Base-by-base conservation (phyloP, 1,284 basidiomycete species). In the Puccinia polysora region DNA sequence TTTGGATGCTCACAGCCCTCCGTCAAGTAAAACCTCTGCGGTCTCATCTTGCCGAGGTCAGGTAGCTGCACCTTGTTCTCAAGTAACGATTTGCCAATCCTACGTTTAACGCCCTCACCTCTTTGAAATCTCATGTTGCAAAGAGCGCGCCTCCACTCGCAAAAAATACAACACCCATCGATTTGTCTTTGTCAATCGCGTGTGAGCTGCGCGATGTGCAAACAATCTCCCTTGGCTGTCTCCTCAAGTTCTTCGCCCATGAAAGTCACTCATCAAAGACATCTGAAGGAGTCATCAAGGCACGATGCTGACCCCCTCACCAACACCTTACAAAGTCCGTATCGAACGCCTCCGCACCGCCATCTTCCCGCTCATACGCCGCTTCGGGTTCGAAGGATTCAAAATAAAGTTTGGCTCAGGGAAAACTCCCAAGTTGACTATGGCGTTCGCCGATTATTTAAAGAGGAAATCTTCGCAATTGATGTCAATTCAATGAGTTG, bases 381-480 rank as follows among this genome's bases (percentile, higher is more conserved):
- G 18, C 47, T 49, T 18, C 18, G 47, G 25, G 47, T 49, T 49
- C 47, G 47, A 49, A 49, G 47, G 47, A 49, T 49, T 15, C 18
- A 23, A 49, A 49, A 49, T 15, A 49, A 49, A 49, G 25, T 49
- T 23, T 18, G 25, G 18, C 47, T 49, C 7, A 49, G 25, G 18
- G 47, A 49, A n/a, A 49, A 49, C 25, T 49, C 4, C 47, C 18
- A 49, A 49, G 15, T 49, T 49, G 47, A 23, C 18, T 49, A 49
- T 49, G 47, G 47, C 25, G 47, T 23, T 49, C 47, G 47, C 15
- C 47, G 47, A 49, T 49, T 49, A 23, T 49, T 49, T 23, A 49
- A 49, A 49, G 47, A 49, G 47, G 47, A 49, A 49, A 49, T 49
- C 47, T 7, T 49, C 7, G 47, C 18, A 6, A 49, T 49, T 5